Percentiles rank a stretch among this genome's conserved stretches.
Evolutionary conservation across 805 yeast species (phyloP).

Genomic region (Candida quercuum): DNA sequence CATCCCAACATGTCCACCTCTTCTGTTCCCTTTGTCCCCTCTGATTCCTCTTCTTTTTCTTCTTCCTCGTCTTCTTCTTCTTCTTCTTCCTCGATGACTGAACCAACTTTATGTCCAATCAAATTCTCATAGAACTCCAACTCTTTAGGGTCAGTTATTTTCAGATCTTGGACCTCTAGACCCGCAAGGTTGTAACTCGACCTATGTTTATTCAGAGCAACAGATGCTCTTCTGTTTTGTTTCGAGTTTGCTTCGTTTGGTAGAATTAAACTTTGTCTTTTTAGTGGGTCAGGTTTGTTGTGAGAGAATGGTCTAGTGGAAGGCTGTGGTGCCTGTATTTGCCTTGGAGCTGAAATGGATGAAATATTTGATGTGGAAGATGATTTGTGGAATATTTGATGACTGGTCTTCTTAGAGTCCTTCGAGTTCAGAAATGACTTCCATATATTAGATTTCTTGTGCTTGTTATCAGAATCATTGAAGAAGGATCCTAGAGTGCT

Average conservation of each 20-base stretch:
- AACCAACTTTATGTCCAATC: not conserved
- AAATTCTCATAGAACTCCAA: constrained; percentile 17
- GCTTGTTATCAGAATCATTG: too few species aligned
- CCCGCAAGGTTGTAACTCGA: constrained; percentile 11
- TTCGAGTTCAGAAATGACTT: not conserved
- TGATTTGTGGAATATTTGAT: constrained; percentile 1
- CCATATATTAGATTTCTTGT: not conserved
- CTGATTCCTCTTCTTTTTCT: constrained; percentile 5
- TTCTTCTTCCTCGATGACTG: not conserved
- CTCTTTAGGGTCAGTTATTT: constrained; percentile 17
- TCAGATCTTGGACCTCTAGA: constrained; percentile 4
- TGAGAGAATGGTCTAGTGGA: too few species aligned
- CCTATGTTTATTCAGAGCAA: constrained; percentile 9
- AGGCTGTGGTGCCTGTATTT: too few species aligned
- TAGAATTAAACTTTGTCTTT: too few species aligned
- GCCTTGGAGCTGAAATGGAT: not conserved
- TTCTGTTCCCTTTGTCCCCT: too few species aligned
- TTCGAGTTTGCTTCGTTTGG: too few species aligned
- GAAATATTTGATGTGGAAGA: not conserved
- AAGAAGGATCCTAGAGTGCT: constrained; percentile 4
- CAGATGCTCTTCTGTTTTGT: constrained; percentile 3
- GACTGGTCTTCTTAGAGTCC: constrained; percentile 8
- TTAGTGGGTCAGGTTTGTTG: not conserved
- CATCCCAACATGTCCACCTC: too few species aligned
- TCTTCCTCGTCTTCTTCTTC: constrained; percentile 1